Evolutionary conservation across 1,284 basidiomycete species (phyloP), one percentile per base, ranked within the genome.

Genomic region (Moniliophthora roreri): DNA sequence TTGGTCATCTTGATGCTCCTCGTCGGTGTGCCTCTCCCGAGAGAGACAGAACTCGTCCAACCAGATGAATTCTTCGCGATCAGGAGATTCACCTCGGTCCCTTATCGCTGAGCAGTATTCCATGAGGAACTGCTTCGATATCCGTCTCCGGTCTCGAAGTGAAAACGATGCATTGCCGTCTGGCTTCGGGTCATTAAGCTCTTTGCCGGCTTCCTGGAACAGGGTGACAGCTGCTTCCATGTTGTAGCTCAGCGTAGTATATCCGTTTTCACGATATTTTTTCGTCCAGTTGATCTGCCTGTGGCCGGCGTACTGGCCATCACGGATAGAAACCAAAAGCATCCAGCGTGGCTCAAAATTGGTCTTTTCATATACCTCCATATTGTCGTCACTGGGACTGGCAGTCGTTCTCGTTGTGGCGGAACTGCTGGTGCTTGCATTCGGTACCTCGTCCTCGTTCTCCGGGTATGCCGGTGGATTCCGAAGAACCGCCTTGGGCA

Each of bases 11-110:
- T 50, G 24, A 34, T 18, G 45, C 24, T 47, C 23, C 21, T 48
- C 54, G 36, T 1, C 32, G 8, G 15, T n/a, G 34, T 9, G 13
- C 0, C 55, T 51, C 32, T 58, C 50, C 3, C 59, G 48, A 4
- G 59, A 58, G 15, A 64, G 52, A 44, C 64, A 64, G 34, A 62
- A 62, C 37, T 64, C 64, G 38, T 66, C 63, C 18, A 66, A 11
- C 28, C 28, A 32, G 16, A 66, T 52, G 39, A 55, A 64, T 34
- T 60, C 58, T n/a, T 32, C 58, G 35, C 51, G 23, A 40, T 51
- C 13, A 40, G 40, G 32, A 9, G 10, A n/a, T 7, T 9, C 16
- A 44, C 4, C 39, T 26, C 10, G 23, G 24, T 26, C 11, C 21
- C 18, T 9, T 28, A 16, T 16, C 24, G n/a, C 23, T 15, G 40